Percentiles rank a stretch among this genome's conserved stretches.
These are phyloP conservation scores for Huntiella decipiens DNA, from an alignment of 2,329 filamentous ascomycete genomes.

Conservation along the genomic window DNA sequence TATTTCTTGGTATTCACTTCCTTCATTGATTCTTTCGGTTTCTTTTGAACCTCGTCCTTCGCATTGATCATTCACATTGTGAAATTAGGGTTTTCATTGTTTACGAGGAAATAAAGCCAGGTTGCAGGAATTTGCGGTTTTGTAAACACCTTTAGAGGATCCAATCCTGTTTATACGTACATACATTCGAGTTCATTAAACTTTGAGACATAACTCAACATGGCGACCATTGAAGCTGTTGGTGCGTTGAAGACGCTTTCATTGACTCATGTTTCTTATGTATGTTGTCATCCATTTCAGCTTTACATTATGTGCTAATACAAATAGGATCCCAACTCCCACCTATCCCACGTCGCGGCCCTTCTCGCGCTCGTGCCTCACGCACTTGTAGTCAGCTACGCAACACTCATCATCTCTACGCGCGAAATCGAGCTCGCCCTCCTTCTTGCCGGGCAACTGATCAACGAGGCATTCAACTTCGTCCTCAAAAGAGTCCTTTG, in stretches of 20 bases:
- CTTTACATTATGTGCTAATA: background rate
- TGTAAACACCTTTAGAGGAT: no score
- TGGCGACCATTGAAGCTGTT: no score
- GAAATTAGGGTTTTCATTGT: no score
- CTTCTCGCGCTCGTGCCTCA: conserved; percentile 91
- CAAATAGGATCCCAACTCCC: conserved; percentile 62
- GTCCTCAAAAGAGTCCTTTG: conserved; percentile 76
- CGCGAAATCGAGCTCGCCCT: conserved; percentile 77
- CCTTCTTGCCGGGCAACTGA: conserved; percentile 82
- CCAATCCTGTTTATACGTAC: no score
- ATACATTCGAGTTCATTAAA: no score
- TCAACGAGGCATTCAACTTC: conserved; percentile 83
- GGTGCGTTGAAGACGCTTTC: conserved; percentile 33
- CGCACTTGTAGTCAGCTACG: conserved; percentile 75
- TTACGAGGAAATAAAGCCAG: no score
- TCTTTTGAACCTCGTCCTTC: no score
- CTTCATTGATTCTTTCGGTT: no score
- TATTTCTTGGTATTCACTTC: no score
- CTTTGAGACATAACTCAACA: no score
- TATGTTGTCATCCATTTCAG: conserved; percentile 24
- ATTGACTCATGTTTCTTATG: conserved; percentile 91
- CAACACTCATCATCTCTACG: conserved; percentile 73
- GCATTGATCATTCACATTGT: no score
- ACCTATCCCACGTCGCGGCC: conserved; percentile 69
- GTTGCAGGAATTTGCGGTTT: no score